These are phyloP conservation scores for Austroboletus rostrupii DNA, from an alignment of 1,284 basidiomycete species.

Conservation along the genomic window DNA sequence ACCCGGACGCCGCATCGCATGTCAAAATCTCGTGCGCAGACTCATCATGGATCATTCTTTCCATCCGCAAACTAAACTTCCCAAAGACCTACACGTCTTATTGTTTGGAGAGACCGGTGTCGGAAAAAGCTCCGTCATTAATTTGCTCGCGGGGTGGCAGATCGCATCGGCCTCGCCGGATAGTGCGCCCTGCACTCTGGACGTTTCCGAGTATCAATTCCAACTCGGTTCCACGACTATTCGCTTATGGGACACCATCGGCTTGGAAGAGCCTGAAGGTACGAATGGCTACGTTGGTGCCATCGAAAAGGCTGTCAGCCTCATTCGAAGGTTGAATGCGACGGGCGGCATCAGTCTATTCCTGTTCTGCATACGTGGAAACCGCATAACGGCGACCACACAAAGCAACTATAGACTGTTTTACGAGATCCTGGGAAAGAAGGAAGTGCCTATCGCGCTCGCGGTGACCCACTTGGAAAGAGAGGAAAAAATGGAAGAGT, in stretches of 20 bases:
- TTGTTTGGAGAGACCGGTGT: slow-evolving; percentile 32
- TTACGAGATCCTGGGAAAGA: slow-evolving; percentile 29
- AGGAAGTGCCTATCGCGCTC: slow-evolving; percentile 29
- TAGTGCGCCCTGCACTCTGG: slow-evolving; percentile 25
- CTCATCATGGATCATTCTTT: slow-evolving; percentile 18
- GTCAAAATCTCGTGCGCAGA: slow-evolving; percentile 17
- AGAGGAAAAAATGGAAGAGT: slow-evolving; percentile 29
- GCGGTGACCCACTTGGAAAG: slow-evolving; percentile 31
- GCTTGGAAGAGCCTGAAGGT: slow-evolving; percentile 27
- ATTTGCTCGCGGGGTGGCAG: slow-evolving; percentile 25
- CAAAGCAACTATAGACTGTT: slow-evolving; percentile 30
- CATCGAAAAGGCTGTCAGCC: slow-evolving; percentile 28
- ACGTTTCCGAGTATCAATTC: slow-evolving; percentile 24
- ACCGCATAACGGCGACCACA: slow-evolving; percentile 20
- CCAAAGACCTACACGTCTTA: slow-evolving; percentile 27
- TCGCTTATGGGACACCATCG: slow-evolving; percentile 30
- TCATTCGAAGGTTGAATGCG: slow-evolving; percentile 22
- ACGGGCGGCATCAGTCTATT: slow-evolving; percentile 29
- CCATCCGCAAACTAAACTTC: slow-evolving; percentile 14
- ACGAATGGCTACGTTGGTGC: slow-evolving; percentile 22
- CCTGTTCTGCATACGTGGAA: slow-evolving; percentile 34
- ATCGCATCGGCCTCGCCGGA: slow-evolving; percentile 26
- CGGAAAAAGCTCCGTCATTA: slow-evolving; percentile 33
- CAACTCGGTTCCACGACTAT: slow-evolving; percentile 18
- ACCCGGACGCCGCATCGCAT: slow-evolving; percentile 16